These are phyloP conservation scores for Eutrema japonicum DNA, from an alignment of 345 rosid species.

Conservation along the genomic window DNA sequence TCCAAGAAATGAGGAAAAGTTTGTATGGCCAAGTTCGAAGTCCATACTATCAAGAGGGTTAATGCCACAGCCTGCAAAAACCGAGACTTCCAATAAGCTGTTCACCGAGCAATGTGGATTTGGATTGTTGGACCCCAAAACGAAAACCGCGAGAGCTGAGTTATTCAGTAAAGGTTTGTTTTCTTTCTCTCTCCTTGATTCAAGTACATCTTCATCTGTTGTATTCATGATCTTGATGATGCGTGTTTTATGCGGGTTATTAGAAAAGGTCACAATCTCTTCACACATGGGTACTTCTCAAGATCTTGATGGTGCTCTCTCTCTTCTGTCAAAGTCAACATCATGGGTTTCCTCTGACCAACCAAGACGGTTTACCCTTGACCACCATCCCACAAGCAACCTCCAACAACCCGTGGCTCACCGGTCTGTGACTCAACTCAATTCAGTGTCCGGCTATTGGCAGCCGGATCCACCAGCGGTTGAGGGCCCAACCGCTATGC, in stretches of 20 bases:
- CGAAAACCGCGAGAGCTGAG: conserved; percentile 33
- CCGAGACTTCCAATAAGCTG: conserved; percentile 9
- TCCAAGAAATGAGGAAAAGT: conserved; percentile 47
- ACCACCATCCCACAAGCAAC: conserved; percentile 44
- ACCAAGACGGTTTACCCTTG: conserved; percentile 54
- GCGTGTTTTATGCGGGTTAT: conserved; percentile 40
- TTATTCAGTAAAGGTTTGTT: conserved; percentile 50
- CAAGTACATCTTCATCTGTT: background rate
- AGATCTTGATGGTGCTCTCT: conserved; percentile 95
- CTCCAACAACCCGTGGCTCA: conserved; percentile 47
- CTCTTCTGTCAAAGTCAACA: conserved; percentile 95
- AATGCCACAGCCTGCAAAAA: conserved; percentile 48
- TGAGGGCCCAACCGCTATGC: conserved; percentile 40
- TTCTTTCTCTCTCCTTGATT: background rate
- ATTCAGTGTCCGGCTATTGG: conserved; percentile 51
- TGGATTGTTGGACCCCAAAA: conserved; percentile 46
- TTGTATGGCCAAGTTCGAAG: conserved; percentile 55
- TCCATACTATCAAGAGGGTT: conserved; percentile 56
- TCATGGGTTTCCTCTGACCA: conserved; percentile 55
- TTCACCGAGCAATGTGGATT: conserved; percentile 42
- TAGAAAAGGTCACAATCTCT: conserved; percentile 61
- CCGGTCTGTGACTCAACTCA: conserved; percentile 41
- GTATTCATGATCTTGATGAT: conserved; percentile 4
- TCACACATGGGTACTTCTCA: conserved; percentile 58
- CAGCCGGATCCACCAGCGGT: conserved; percentile 44